These are phyloP conservation scores for Pichia occidentalis DNA, from an alignment of 805 yeast species.

Conservation along the genomic window DNA sequence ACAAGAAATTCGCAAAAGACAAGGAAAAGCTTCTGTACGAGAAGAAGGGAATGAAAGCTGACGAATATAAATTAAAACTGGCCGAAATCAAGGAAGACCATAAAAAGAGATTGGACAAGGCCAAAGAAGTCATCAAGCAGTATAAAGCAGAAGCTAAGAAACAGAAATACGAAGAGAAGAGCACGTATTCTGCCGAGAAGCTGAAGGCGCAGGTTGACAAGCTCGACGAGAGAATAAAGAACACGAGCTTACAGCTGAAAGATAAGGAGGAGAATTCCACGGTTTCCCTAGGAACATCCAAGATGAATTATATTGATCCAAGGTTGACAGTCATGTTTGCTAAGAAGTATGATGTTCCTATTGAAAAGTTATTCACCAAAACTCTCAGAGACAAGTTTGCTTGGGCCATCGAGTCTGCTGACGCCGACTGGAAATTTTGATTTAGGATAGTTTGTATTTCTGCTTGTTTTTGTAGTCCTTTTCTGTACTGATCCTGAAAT, in stretches of 20 bases:
- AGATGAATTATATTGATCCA: constrained; percentile 93
- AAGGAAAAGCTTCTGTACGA: constrained; percentile 65
- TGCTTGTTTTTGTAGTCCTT: too few species aligned
- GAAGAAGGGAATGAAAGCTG: constrained; percentile 45
- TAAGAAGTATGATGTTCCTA: constrained; percentile 80
- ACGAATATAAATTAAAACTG: constrained; percentile 46
- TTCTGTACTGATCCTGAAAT: too few species aligned
- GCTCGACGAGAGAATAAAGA: constrained; percentile 62
- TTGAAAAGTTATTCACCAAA: constrained; percentile 86
- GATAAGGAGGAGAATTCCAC: constrained; percentile 93
- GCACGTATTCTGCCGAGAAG: constrained; percentile 57
- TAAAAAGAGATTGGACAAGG: constrained; percentile 46
- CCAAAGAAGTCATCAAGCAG: constrained; percentile 43
- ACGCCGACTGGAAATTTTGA: constrained; percentile 79
- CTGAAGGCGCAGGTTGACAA: constrained; percentile 63
- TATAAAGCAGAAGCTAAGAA: constrained; percentile 53
- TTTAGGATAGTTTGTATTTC: too few species aligned
- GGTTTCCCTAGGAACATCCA: constrained; percentile 88
- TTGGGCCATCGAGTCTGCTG: constrained; percentile 94
- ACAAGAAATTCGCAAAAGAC: constrained; percentile 65
- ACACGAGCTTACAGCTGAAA: constrained; percentile 66
- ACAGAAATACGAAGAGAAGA: constrained; percentile 51
- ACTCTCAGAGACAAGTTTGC: constrained; percentile 86
- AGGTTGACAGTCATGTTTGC: constrained; percentile 84
- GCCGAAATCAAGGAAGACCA: constrained; percentile 48